Evolutionary conservation across 2,329 filamentous ascomycete species (phyloP).

Genomic region (Diplodia intermedia): DNA sequence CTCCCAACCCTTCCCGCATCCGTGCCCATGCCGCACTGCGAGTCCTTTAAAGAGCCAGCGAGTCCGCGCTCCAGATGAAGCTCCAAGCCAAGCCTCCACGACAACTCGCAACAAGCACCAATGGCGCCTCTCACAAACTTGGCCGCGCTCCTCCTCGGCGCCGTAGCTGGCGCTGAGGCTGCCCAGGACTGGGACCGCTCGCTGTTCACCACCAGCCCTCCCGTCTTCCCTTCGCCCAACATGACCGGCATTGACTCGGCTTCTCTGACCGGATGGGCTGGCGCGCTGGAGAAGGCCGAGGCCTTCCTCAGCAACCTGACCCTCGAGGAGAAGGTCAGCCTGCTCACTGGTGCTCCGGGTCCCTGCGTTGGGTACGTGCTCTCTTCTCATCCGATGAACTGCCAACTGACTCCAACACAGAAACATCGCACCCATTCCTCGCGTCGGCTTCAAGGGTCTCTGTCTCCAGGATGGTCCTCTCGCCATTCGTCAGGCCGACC

Average conservation of each 20-base stretch:
- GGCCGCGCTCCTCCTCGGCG: constrained; percentile 28
- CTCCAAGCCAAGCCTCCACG: constrained; percentile 27
- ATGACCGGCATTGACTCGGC: constrained; percentile 29
- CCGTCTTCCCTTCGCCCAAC: constrained; percentile 34
- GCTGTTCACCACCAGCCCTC: constrained; percentile 33
- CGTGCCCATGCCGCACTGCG: neutral
- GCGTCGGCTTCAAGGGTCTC: constrained; percentile 50
- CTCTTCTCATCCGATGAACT: neutral
- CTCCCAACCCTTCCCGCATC: neutral
- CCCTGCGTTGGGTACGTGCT: constrained; percentile 42
- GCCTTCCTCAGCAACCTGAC: constrained; percentile 47
- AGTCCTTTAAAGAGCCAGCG: constrained; percentile 2
- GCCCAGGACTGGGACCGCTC: constrained; percentile 34
- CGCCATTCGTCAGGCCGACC: constrained; percentile 38
- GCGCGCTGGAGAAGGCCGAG: constrained; percentile 46
- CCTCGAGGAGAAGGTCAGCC: constrained; percentile 49
- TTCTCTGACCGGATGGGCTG: constrained; percentile 41
- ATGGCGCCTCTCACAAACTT: constrained; percentile 32
- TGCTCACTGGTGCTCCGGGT: constrained; percentile 49
- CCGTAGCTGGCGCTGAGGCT: constrained; percentile 28
- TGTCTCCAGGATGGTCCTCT: constrained; percentile 51
- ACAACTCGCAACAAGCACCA: constrained; percentile 21
- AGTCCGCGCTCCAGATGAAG: constrained; percentile 1
- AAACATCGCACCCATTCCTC: constrained; percentile 46
- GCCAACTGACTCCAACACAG: constrained; percentile 5